Base-by-base conservation (phyloP, 116 monocot genomes). In the Iris pallida region DNA sequence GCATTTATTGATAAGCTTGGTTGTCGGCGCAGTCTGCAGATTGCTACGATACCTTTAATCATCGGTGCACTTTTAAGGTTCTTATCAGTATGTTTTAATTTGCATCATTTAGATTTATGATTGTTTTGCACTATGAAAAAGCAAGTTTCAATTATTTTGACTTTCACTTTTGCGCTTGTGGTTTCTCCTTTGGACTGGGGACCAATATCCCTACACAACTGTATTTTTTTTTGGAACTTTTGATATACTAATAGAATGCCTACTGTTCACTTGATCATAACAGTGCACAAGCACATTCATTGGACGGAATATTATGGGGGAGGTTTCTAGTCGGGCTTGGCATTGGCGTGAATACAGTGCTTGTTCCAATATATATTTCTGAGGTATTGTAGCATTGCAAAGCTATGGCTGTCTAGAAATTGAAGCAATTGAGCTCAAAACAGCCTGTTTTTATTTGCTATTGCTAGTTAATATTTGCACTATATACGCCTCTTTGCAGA, bases 251-350 rank as follows among this genome's bases (percentile, higher is more conserved):
- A 57, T 56, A 4, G 14, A 42, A 46, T 56, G 9, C 66, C 57
- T 48, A 40, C 20, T 15, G 65, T 14, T 42, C 55, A 57, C 14
- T 45, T 64, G 12, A 68, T 56, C 13, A 63, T 51, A 30, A 59
- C 85, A 94, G 94, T 83, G 90, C 94, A 19, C 87, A 94, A 58
- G 94, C 94, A 59, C 75, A 87, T 76, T 90, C 87, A 10, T 71
- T 90, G 70, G 72, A 94, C 73, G 90, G 87, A 72, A 85, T 94
- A 62, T 85, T 94, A 42, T 79, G 69, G 70, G 94, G 94, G 66
- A 75, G 94, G 72, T 90, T 90, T 82, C 83, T 94, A 79, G 94
- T 90, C 64, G 94, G 94, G 57, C 79, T 94, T 73, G 90, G 94
- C 53, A 90, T 94, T 73, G 94, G 94, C 53, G 79, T 87, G 16